Evolutionary conservation across 768 basidiomycete species (phyloP), one percentile per base, ranked within the genome.

Genomic region (Boletus sensibilis): DNA sequence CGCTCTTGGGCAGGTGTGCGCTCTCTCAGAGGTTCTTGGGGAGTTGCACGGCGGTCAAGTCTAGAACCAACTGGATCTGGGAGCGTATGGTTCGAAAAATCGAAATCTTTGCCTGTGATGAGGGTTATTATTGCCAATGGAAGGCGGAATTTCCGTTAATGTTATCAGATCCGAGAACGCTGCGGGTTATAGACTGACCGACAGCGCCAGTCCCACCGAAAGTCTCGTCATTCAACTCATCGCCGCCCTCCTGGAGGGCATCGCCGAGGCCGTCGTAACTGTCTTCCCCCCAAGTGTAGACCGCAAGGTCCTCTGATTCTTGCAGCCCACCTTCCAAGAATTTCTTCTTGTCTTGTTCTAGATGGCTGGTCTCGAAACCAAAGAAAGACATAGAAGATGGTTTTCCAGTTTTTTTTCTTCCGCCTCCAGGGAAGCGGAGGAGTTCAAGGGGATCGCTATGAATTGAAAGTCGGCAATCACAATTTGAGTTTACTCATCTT

Each of bases 161-260:
- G 50, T 34, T 6, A 53, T 60, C 54, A 55, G 61, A 67, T 66
- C 57, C 34, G 37, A 53, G 44, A 34, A 38, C 10, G 33, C 16
- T 54, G 46, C 3, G 34, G n/a, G 31, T 12, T 37, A 20, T 18
- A 50, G 52, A 74, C 88, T 79, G 69, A 94, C 94, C 92, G 56
- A 96, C 82, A 60, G 68, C 74, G 34, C 79, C 86, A 48, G 76
- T 61, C 39, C 75, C 81, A 31, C 95, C 97, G 75, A 99, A 99
- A 3, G 97, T 99, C 77, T 96, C 94, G 72, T 96, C 93, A 74
- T 99, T 98, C 64, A 95, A 70, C 63, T 95, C 94, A 78, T 98
- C 94, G 54, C 86, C 86, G 40, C 87, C 88, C 73, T 98, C 96
- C 64, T 88, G 85, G 52, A 98, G 81, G 48, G 85, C 85, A 73